Evolutionary conservation across 192 early-diverging fungal species (phyloP).

Genomic region (Dispira parvispora): DNA sequence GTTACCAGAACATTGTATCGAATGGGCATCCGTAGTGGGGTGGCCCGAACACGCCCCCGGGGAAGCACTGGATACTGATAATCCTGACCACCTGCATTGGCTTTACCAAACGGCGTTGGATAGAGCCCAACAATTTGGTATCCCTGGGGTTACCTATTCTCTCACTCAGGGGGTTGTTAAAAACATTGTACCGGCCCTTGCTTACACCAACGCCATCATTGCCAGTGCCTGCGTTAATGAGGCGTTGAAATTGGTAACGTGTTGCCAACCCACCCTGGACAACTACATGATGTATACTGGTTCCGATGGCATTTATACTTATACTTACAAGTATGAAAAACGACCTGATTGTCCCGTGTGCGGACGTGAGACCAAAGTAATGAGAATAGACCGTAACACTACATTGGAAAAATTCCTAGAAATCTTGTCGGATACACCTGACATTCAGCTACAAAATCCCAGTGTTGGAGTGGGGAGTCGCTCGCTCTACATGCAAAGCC

Average conservation of each 20-base stretch:
- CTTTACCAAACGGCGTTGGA: conserved; percentile 41
- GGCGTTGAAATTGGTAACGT: conserved; percentile 81
- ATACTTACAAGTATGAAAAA: conserved; percentile 68
- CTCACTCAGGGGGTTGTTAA: conserved; percentile 95
- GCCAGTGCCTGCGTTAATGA: conserved; percentile 86
- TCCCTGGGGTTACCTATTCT: conserved; percentile 73
- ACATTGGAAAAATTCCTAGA: conserved; percentile 77
- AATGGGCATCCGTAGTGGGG: conserved; percentile 86
- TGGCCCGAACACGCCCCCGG: conserved; percentile 73
- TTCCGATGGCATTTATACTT: conserved; percentile 77
- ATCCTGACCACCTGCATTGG: conserved; percentile 64
- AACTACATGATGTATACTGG: conserved; percentile 98
- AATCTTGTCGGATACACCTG: conserved; percentile 48
- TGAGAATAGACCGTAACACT: conserved; percentile 29
- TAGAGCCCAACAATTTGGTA: conserved; percentile 68
- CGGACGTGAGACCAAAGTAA: conserved; percentile 35
- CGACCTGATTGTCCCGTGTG: conserved; percentile 87
- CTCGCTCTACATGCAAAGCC: conserved; percentile 79
- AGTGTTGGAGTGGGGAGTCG: conserved; percentile 36
- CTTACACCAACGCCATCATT: conserved; percentile 70
- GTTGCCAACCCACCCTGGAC: conserved; percentile 55
- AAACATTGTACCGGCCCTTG: conserved; percentile 96
- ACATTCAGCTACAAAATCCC: conserved; percentile 74
- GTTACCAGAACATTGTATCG: conserved; percentile 95
- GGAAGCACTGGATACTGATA: conserved; percentile 48